Conservation (phyloP, 345 rosid species). For the Dovyalis caffra region DNA sequence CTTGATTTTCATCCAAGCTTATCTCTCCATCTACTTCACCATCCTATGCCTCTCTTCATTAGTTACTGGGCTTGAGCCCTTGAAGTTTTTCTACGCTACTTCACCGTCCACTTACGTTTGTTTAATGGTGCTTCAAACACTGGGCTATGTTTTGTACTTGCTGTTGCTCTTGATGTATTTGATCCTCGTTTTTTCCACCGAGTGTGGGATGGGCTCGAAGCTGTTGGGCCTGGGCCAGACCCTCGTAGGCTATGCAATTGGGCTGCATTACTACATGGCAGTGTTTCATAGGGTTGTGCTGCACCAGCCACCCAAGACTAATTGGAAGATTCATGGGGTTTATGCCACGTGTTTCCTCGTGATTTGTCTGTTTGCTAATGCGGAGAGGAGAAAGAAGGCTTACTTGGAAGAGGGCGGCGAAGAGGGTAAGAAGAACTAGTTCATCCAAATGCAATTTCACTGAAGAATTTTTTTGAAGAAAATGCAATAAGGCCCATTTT, state of each 20-base stretch:
- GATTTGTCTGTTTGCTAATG: constrained; percentile 58
- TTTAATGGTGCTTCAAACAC: constrained; percentile 71
- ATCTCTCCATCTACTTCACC: constrained; percentile 91
- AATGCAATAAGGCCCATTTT: constrained; percentile 3
- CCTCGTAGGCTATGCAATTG: constrained; percentile 70
- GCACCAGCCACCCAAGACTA: constrained; percentile 81
- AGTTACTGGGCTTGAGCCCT: constrained; percentile 78
- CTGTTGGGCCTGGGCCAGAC: constrained; percentile 68
- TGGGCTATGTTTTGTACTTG: constrained; percentile 72
- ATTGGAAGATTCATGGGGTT: constrained; percentile 85
- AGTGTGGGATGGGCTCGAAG: constrained; percentile 56
- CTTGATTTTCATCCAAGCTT: constrained; percentile 78
- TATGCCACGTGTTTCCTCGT: constrained; percentile 88
- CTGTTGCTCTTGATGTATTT: constrained; percentile 73
- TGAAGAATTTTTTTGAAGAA: not conserved
- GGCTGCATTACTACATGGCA: constrained; percentile 84
- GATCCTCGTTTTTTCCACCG: constrained; percentile 73
- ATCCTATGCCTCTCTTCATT: constrained; percentile 73
- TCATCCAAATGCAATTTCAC: not conserved
- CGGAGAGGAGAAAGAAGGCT: constrained; percentile 89
- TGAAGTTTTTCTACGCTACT: constrained; percentile 76
- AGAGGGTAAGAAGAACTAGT: constrained; percentile 85
- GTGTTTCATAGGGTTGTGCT: constrained; percentile 84
- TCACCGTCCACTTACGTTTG: constrained; percentile 69
- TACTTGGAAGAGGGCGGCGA: constrained; percentile 87